Conservation (phyloP, 1,139 yeast species). For the Suhomyces choctaworum region DNA sequence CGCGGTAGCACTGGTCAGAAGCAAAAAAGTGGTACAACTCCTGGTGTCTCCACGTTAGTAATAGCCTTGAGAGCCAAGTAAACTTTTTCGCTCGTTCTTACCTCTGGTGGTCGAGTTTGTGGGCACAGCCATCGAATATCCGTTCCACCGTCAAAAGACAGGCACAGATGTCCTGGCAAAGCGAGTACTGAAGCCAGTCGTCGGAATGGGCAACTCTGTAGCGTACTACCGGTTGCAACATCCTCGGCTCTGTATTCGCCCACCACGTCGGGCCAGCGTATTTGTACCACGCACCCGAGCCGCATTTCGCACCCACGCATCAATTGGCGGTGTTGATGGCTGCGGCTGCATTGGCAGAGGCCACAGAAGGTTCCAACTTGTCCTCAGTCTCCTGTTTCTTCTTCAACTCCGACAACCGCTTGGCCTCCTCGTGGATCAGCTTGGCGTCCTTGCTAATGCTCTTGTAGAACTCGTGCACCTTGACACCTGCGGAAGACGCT, state of each 20-base stretch:
- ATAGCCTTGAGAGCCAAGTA: neutral
- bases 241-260: no score
- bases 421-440: constrained; percentile 73
- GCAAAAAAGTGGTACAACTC: no score
- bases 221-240: neutral
- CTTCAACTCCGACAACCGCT: constrained; percentile 63
- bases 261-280: no score
- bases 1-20: no score
- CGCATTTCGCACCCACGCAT: neutral
- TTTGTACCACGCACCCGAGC: no score
- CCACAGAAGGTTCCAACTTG: constrained; percentile 7
- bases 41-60: neutral
- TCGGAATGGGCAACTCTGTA: neutral
- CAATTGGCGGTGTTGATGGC: constrained; percentile 10
- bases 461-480: constrained; percentile 52
- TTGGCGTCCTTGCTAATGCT: constrained; percentile 55
- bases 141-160: constrained; percentile 5
- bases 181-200: neutral
- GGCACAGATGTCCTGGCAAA: constrained; percentile 3
- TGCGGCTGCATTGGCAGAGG: constrained; percentile 11
- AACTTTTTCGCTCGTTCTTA: neutral
- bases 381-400: constrained; percentile 24
- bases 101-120: constrained; percentile 4
- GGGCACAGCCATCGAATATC: constrained; percentile 3
- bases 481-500: constrained; percentile 47